A percentile compares a stretch with the other conserved stretches of the same genome.
phyloP scores from a whole-genome alignment of 1,139 yeast genomes.

The Debaryomyces udenii region DNA sequence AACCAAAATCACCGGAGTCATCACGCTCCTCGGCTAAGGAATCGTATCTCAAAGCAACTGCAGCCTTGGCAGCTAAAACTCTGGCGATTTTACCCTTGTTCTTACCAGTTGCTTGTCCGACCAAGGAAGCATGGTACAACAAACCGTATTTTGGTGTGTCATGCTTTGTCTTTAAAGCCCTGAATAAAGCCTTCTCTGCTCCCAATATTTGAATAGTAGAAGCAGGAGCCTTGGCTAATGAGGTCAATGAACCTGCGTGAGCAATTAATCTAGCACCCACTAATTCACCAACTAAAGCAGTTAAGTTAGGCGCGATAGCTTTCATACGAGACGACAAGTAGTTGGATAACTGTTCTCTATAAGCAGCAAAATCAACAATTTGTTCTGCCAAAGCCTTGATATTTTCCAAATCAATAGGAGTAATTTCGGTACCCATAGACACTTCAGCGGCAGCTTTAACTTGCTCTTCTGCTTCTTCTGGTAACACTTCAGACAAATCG shows the following conservation, averaged over 20 bases:
- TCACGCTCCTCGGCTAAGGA: constrained; percentile 96
- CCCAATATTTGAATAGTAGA: constrained; percentile 98
- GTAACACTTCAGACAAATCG: constrained; percentile 87
- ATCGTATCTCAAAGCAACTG: constrained; percentile 94
- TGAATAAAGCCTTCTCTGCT: constrained; percentile 97
- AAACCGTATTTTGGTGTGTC: constrained; percentile 98
- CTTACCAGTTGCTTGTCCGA: constrained; percentile 95
- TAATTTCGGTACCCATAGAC: constrained; percentile 98
- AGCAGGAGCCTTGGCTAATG: constrained; percentile 96
- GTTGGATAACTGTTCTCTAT: constrained; percentile 84
- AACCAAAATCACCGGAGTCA: constrained; percentile 92
- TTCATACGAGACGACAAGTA: constrained; percentile 95
- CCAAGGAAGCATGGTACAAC: constrained; percentile 94
- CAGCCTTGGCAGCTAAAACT: constrained; percentile 97
- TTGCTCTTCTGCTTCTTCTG: constrained; percentile 86
- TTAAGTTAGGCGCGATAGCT: constrained; percentile 95
- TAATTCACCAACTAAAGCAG: constrained; percentile 96
- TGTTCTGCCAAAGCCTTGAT: constrained; percentile 91
- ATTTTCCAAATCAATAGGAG: constrained; percentile 90
- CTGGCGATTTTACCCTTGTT: constrained; percentile 99
- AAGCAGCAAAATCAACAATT: constrained; percentile 90
- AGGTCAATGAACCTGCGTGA: constrained; percentile 96
- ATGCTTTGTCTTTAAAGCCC: constrained; percentile 98
- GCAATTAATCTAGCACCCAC: constrained; percentile 98
- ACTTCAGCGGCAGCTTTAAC: constrained; percentile 89